Base-by-base conservation (phyloP, 768 basidiomycete genomes). In the Collybiopsis luxurians region DNA sequence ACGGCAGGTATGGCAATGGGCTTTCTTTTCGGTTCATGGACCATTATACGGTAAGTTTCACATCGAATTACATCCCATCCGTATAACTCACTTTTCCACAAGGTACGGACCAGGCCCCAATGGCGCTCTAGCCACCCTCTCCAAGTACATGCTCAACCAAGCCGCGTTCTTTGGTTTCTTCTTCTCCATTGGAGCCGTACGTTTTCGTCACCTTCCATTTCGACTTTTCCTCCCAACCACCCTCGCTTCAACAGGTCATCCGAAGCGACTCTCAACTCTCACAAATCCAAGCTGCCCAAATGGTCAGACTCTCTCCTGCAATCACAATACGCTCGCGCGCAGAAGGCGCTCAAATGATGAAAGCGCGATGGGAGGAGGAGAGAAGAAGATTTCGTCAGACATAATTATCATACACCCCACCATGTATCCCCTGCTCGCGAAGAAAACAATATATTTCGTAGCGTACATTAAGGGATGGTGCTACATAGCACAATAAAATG, bases 151-250 rank as follows among this genome's bases (percentile, higher is more conserved):
- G 97, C 83, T 98, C 27, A 92, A 92, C 66, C 98, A 96, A 64
- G 96, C 92, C 4, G 95, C 95, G 7, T 97, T 96, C 0, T 98
- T 99, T 71, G 89, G 88, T 2, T 98, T 98, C 77, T 98, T 98
- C 86, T 86, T 98, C 59, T 84, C 93, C 39, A 92, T 97, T 66
- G 90, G 93, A 66, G 94, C 94, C 28, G 94, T 95, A 66, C 65
- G 85, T 67, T 3, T 38, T 24, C 58, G 27, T 30, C 28, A 13
- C 27, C 48, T 30, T 24, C 23, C 15, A 9, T n/a, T 39, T 23
- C 45, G 19, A 17, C 9, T 27, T 26, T 53, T 52, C 55, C 59
- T 53, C n/a, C 21, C 21, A 40, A 53, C 40, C 54, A 53, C 60
- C 53, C 31, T 13, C 31, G 13, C 21, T 45, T 49, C 43, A 26